These are phyloP conservation scores for Rhodotorula diobovata DNA, from an alignment of 768 basidiomycete genomes.

Conservation along the genomic window DNA sequence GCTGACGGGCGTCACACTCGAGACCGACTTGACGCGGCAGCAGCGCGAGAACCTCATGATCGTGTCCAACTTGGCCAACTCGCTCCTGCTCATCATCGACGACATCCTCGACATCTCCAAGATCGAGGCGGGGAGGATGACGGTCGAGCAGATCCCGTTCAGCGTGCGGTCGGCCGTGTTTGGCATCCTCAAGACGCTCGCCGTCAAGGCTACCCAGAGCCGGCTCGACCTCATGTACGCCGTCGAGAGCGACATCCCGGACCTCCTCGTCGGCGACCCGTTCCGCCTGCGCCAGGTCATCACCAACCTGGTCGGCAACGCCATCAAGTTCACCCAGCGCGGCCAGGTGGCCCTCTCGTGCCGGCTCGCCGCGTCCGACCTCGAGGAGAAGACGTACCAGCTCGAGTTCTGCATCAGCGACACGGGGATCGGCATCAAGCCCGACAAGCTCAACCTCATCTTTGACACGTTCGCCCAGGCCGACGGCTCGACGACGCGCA, in stretches of 20 bases:
- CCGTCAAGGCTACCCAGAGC: conserved; percentile 94
- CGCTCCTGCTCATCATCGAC: conserved; percentile 91
- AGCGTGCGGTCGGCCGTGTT: conserved; percentile 95
- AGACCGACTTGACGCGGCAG: conserved; percentile 87
- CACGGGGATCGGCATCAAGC: conserved; percentile 97
- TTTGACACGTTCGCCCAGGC: conserved; percentile 99
- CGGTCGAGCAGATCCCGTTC: conserved; percentile 98
- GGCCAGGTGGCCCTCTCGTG: conserved; percentile 89
- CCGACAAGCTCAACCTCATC: conserved; percentile 94
- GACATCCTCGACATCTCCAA: conserved; percentile 99
- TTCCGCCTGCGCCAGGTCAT: conserved; percentile 74
- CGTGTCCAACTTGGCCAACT: conserved; percentile 89
- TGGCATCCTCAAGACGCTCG: conserved; percentile 93
- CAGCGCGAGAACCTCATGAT: conserved; percentile 93
- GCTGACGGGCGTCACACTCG: conserved; percentile 97
- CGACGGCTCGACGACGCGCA: conserved; percentile 90
- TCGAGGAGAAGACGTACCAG: conserved; percentile 75
- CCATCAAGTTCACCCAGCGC: conserved; percentile 77
- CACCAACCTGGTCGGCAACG: conserved; percentile 90
- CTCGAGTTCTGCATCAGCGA: conserved; percentile 96
- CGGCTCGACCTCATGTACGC: conserved; percentile 94
- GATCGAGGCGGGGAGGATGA: conserved; percentile 99
- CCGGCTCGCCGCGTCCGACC: conserved; percentile 52
- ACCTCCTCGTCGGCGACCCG: conserved; percentile 94
- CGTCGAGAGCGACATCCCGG: conserved; percentile 90